Conservation (phyloP, 371 early-diverging fungal genomes). For the Smittium culicis region DNA sequence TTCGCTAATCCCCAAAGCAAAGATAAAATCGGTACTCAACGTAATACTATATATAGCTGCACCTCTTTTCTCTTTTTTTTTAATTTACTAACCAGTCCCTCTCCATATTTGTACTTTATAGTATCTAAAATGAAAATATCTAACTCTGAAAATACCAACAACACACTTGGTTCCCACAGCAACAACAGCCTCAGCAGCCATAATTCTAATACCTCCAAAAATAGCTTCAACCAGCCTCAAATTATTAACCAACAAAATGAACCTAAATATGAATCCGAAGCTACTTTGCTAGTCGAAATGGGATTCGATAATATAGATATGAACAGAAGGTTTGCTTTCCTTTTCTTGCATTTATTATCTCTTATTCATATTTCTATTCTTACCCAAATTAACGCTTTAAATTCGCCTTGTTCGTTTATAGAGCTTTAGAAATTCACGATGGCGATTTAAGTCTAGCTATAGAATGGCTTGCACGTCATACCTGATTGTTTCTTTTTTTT, state of each 20-base stretch:
- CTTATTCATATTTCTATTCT: too few species aligned
- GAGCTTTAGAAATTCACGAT: conserved; percentile 56
- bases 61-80: neutral
- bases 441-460: conserved; percentile 61
- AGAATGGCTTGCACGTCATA: conserved; percentile 35
- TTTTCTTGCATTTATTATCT: too few species aligned
- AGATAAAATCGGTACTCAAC: neutral
- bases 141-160: neutral
- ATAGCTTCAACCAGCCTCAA: neutral
- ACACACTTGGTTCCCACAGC: neutral
- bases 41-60: neutral
- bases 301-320: conserved; percentile 60
- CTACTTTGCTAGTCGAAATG: conserved; percentile 64
- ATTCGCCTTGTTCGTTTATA: conserved; percentile 20
- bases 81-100: neutral
- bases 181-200: conserved; percentile 46
- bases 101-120: neutral
- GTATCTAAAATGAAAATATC: neutral
- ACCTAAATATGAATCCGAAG: conserved; percentile 26
- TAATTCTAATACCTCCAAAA: conserved; percentile 4
- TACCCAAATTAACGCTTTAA: too few species aligned
- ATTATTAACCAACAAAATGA: neutral
- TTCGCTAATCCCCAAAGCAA: neutral
- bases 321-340: conserved; percentile 31
- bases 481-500: too few species aligned